Evolutionary conservation across 1,284 basidiomycete species (phyloP), one percentile per base, ranked within the genome.

Genomic region (Leccinum angustisporum): DNA sequence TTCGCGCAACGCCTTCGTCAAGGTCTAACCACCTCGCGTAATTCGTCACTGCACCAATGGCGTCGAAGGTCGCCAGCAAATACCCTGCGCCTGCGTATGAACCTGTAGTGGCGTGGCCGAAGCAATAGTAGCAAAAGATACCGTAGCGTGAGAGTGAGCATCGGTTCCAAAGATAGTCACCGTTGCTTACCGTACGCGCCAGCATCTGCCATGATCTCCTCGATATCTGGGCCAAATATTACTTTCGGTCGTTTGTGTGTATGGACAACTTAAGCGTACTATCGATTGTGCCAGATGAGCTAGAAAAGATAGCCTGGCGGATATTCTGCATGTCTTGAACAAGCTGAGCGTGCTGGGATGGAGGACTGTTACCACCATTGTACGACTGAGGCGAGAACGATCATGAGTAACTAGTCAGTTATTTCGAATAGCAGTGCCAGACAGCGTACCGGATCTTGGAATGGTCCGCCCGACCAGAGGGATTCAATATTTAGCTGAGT

Each of bases 391-490:
- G 14, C 7, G 6, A 14, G 46, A 62, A 48, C 38, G 8, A 61
- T 59, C 43, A 58, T 43, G 50, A 62, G 52, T 48, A 59, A 59
- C 33, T 46, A 58, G 43, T 25, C 4, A 10, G 25, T 51, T 51
- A n/a, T 16, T 25, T 51, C 14, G 21, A 43, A 54, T 54, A 21
- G 5, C 51, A 31, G 5, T 27, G 27, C 5, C 6, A 8, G 34
- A 33, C 33, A 57, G 83, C 80, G 57, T 66, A 83, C 88, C 21
- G 83, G 78, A 67, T 88, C 83, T 56, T 83, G 78, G 65, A 88
- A 89, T 5, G 87, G 86, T 2, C 88, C 88, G n/a, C 88, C 88
- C 33, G 85, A 81, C 89, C 90, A 91, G 11, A 91, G 76, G 13
- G 85, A 85, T 69, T 91, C 89, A 54, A 91, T 86, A 68, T 91